Evolutionary conservation across 2,329 filamentous ascomycete genomes (phyloP).

Genomic region (Fusarium sp.): DNA sequence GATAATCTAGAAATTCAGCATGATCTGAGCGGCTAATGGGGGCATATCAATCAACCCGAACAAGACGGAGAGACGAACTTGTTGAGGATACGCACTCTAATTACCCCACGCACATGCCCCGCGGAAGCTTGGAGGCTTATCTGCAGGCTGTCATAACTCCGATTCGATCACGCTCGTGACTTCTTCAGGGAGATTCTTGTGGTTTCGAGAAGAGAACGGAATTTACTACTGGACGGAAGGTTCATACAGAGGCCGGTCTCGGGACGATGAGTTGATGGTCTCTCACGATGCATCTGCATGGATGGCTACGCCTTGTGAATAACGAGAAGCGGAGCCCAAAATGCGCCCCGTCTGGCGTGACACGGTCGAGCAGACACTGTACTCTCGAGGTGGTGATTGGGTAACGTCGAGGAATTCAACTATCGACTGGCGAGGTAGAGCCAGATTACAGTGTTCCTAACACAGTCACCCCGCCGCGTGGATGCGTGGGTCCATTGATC

Average conservation of each 20-base stretch:
- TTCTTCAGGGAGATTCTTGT: background rate
- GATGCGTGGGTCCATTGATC: constrained; percentile 32
- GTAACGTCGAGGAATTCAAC: constrained; percentile 1
- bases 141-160: constrained; percentile 5
- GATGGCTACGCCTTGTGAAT: constrained; percentile 48
- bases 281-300: constrained; percentile 26
- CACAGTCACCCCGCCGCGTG: constrained; percentile 30
- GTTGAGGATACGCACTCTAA: constrained; percentile 11
- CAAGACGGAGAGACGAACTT: background rate
- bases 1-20: constrained; percentile 5
- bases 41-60: constrained; percentile 7
- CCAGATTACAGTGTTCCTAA: constrained; percentile 38
- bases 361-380: constrained; percentile 37
- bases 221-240: background rate
- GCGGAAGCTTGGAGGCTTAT: constrained; percentile 14
- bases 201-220: background rate
- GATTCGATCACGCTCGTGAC: constrained; percentile 6
- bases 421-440: background rate
- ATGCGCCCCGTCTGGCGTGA: constrained; percentile 21
- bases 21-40: background rate
- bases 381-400: constrained; percentile 25
- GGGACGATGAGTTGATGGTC: constrained; percentile 24
- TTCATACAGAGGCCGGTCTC: constrained; percentile 43
- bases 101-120: constrained; percentile 13
- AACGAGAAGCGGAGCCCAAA: constrained; percentile 50